Evolutionary conservation across 345 rosid genomes (phyloP), one percentile per base, ranked within the genome.

Genomic region (Eucalyptus curtisii): DNA sequence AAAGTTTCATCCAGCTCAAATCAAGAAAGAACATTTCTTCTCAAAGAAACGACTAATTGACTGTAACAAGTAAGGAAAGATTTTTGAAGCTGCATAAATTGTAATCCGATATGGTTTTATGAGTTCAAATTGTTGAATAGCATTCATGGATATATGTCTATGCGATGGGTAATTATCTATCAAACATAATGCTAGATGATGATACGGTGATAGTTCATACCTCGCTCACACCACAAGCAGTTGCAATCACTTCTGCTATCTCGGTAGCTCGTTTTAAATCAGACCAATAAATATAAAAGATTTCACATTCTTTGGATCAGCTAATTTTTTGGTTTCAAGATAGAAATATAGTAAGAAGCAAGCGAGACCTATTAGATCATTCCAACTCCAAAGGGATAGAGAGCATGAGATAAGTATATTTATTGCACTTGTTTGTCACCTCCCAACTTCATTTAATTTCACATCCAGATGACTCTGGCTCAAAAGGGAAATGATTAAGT

Each of bases 391-490:
- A 25, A 85, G 33, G 55, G 55, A 85, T 42, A 85, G 17, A 14
- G 52, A 37, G 37, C 24, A 27, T 33, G 86, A 59, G 49, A 47
- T 27, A 9, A 48, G 52, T 85, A 37, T 66, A 61, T 87, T 53
- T 87, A 90, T 89, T 3, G 80, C 87, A 53, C 80, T 40, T 47
- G 91, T 90, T 66, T 88, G 88, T 53, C 12, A 45, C 66, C 86
- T 85, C 64, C 90, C 90, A 53, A n/a, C 81, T 27, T 91, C 89
- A 86, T 90, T 90, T 86, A 90, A 57, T 47, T 88, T 90, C 71
- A 87, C 86, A 88, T 91, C 87, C 52, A 91, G 40, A 81, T 89
- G 91, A 48, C 92, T 90, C 89, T 90, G 6, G 42, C 25, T 64
- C 76, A 68, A 4, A 64, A 64, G 8, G 20, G 20, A 64, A 64